Conservation (phyloP, 805 yeast species). For the Ogataea trehaloabstinens region DNA sequence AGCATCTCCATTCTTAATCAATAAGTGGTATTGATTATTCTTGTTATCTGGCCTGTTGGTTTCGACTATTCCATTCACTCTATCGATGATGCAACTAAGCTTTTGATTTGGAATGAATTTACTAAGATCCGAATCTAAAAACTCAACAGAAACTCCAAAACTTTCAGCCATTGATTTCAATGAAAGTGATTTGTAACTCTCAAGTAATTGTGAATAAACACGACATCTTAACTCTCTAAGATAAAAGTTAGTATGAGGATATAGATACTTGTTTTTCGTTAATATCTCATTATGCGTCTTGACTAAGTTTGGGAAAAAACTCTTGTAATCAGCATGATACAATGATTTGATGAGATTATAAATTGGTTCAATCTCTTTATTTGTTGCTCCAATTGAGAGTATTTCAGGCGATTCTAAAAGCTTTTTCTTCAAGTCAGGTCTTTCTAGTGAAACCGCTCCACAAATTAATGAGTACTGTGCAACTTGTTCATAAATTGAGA, state of each 20-base stretch:
- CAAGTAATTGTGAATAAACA: constrained; percentile 91
- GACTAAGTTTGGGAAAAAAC: constrained; percentile 73
- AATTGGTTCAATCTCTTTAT: constrained; percentile 74
- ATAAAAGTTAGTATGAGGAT: constrained; percentile 78
- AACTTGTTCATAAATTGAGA: constrained; percentile 84
- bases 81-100: constrained; percentile 92
- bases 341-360: constrained; percentile 80
- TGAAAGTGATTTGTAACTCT: constrained; percentile 88
- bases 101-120: constrained; percentile 91
- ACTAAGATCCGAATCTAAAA: constrained; percentile 82
- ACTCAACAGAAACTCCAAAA: constrained; percentile 85
- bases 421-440: constrained; percentile 80
- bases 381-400: constrained; percentile 69
- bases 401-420: constrained; percentile 94
- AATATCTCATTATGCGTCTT: constrained; percentile 74
- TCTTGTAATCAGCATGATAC: constrained; percentile 82
- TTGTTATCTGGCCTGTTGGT: constrained; percentile 96
- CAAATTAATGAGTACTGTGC: constrained; percentile 85
- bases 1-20: constrained; percentile 90
- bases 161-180: constrained; percentile 90
- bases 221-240: constrained; percentile 91
- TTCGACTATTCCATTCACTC: constrained; percentile 91
- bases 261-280: constrained; percentile 61
- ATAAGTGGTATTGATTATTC: constrained; percentile 84
- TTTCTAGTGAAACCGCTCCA: constrained; percentile 79